Conservation (phyloP, 108 stramenopile genomes). For the Seminavis robusta region DNA sequence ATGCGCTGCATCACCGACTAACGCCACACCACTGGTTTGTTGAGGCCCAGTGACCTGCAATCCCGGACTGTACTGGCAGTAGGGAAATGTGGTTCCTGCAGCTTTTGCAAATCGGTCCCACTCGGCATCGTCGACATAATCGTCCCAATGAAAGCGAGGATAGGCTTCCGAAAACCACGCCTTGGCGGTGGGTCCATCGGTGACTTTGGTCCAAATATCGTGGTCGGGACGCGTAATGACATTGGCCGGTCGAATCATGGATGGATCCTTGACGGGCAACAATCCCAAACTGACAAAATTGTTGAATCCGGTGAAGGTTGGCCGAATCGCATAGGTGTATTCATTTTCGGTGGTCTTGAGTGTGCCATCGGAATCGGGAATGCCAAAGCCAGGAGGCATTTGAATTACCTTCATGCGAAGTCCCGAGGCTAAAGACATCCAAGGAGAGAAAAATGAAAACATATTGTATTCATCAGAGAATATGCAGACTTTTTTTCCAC, state of each 20-base stretch:
- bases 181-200: constrained; percentile 34
- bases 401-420: constrained; percentile 63
- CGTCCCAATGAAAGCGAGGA: constrained; percentile 46
- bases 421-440: constrained; percentile 31
- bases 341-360: background rate
- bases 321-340: constrained; percentile 10
- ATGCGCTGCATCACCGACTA: constrained; percentile 88
- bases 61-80: constrained; percentile 51
- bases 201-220: constrained; percentile 43
- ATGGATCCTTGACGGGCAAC: constrained; percentile 49
- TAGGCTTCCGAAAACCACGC: constrained; percentile 52
- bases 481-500: too few relatives aligned
- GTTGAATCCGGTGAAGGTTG: background rate
- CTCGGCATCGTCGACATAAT: constrained; percentile 33
- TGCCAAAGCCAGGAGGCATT: constrained; percentile 40
- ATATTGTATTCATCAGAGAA: too few relatives aligned
- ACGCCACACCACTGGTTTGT: constrained; percentile 35
- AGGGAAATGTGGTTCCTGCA: constrained; percentile 51
- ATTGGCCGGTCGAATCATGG: constrained; percentile 47
- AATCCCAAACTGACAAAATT: constrained; percentile 28
- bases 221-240: constrained; percentile 58
- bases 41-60: constrained; percentile 21
- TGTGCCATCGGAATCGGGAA: background rate
- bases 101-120: constrained; percentile 67
- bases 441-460: too few relatives aligned